Evolutionary conservation across 495 filamentous ascomycete species (phyloP).

Genomic region (Hamigera avellanea): DNA sequence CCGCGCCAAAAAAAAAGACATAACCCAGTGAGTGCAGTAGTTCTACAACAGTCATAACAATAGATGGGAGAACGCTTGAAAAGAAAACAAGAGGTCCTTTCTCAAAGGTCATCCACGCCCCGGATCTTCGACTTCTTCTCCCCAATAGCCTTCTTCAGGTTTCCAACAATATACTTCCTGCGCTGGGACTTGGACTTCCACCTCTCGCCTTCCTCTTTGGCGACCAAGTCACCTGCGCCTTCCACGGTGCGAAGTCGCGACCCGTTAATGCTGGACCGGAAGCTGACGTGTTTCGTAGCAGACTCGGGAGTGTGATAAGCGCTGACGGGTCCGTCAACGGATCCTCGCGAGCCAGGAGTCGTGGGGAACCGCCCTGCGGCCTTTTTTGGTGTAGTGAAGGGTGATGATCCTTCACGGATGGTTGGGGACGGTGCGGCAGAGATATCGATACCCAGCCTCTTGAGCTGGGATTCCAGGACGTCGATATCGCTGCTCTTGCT

Average conservation of each 20-base stretch:
- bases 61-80: too few species aligned
- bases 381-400: constrained; percentile 49
- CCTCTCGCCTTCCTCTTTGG: constrained; percentile 43
- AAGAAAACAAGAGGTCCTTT: too few species aligned
- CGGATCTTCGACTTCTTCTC: constrained; percentile 26
- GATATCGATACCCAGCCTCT: constrained; percentile 50
- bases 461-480: constrained; percentile 75
- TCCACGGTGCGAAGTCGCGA: constrained; percentile 33
- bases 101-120: constrained; percentile 23
- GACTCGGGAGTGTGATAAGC: constrained; percentile 48
- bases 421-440: constrained; percentile 24
- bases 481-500: constrained; percentile 79
- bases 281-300: constrained; percentile 22
- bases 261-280: constrained; percentile 35
- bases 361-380: constrained; percentile 20
- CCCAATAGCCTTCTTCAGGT: constrained; percentile 27
- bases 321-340: constrained; percentile 23
- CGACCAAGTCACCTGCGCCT: constrained; percentile 20
- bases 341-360: constrained; percentile 29
- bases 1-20: too few species aligned
- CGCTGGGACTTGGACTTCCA: constrained; percentile 46
- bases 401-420: constrained; percentile 47
- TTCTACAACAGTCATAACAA: too few species aligned
- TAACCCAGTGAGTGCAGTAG: too few species aligned
- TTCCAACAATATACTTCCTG: constrained; percentile 40